Evolutionary conservation across 1,139 yeast species (phyloP), one percentile per base, ranked within the genome.

Genomic region (Hansenula sp.): DNA sequence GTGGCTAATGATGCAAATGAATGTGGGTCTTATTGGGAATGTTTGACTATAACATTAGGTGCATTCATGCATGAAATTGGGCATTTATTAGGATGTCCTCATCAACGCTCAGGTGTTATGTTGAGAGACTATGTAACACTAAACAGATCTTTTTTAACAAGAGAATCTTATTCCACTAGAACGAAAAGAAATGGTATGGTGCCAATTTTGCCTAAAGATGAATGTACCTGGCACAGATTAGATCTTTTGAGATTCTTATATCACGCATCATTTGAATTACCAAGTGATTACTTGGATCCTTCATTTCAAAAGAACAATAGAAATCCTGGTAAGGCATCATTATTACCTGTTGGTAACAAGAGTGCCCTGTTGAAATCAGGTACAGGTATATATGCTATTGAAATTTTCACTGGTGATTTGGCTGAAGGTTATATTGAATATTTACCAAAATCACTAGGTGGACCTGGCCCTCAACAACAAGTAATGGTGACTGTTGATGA

Each of bases 21-120:
- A 57, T 84, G 95, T 60, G 87, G 95, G 1, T 77, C 95, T 1
- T 75, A 83, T 42, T 92, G 96, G 96, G 97, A 89, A 61, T 86
- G 95, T 55, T 64, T 85, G 33, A 83, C 85, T 46, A 75, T 92
- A 32, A 88, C 97, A 2, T 61, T 87, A 58, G 97, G 98, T 32
- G 97, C 97, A 0, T 89, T 88, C 53, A 73, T 90, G 84, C 98
- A 92, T 60, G 97, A 92, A 59, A 82, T 89, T 40, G 97, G 98
- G 2, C 97, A 92, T 59, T 66, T 77, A 24, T 67, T 90, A 32
- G 96, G 97, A 0, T 84, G 94, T 50, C 97, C 97, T 2, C 97
- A 92, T 61, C 95, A 89, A 62, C 85, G 80, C 4, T 69, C 73
- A 52, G 97, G 97, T 16, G 85, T 90, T 20, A 92, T 92, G 97